Percentiles rank a stretch among this genome's conserved stretches.
Conservation (phyloP, 805 yeast genomes). For the Candida montana region DNA sequence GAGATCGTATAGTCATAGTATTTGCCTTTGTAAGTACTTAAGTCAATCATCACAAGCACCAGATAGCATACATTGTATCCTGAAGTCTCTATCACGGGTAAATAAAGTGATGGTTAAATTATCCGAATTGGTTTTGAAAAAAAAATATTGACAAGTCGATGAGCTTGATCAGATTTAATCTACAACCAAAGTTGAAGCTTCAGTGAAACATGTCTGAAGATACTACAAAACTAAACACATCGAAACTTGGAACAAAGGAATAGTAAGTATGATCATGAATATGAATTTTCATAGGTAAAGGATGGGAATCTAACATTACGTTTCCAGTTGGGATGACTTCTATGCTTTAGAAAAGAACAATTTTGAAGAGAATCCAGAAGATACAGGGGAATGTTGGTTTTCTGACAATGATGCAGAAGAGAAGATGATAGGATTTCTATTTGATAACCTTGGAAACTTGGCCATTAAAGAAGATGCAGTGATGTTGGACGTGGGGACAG, state of each 20-base stretch:
- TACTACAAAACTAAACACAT: constrained; percentile 53
- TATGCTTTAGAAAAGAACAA: constrained; percentile 69
- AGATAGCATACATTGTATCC: too few species aligned
- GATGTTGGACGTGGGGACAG: constrained; percentile 87
- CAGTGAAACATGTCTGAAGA: constrained; percentile 33
- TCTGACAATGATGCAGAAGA: constrained; percentile 90
- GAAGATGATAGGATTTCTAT: constrained; percentile 69
- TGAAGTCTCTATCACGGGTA: too few species aligned
- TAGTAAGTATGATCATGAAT: constrained; percentile 42
- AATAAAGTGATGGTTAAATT: too few species aligned
- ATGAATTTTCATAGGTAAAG: too few species aligned
- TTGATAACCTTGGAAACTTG: constrained; percentile 40
- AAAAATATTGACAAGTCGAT: too few species aligned
- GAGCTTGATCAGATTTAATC: too few species aligned
- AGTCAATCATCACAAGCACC: too few species aligned
- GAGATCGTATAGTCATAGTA: too few species aligned
- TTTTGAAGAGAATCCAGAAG: constrained; percentile 68
- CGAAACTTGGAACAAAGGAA: constrained; percentile 80
- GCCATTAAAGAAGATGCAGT: constrained; percentile 29
- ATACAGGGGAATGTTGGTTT: constrained; percentile 96
- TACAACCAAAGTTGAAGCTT: too few species aligned
- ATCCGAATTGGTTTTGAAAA: too few species aligned
- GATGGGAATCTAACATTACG: too few species aligned
- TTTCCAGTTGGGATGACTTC: constrained; percentile 78
- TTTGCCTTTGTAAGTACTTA: too few species aligned